Percentiles rank a stretch among this genome's conserved stretches.
Conservation (phyloP, 2,329 filamentous ascomycete genomes). For the Fusarium sp. region DNA sequence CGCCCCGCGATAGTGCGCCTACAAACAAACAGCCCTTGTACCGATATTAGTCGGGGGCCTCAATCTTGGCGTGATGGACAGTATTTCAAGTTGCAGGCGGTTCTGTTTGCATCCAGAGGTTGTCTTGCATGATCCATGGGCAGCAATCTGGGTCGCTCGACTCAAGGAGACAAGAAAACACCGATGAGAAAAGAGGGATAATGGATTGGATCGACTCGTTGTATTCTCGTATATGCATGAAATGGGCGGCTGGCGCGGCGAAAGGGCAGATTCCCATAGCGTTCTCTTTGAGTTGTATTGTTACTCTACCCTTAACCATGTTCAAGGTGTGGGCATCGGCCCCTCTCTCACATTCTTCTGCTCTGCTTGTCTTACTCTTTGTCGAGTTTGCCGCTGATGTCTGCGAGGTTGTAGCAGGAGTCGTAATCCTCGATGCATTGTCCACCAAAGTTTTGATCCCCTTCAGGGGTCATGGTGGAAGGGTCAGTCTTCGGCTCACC, state of each 20-base stretch:
- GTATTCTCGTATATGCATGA: conserved; percentile 34
- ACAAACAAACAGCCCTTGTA: conserved; percentile 54
- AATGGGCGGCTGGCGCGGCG: conserved; percentile 38
- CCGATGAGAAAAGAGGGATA: conserved; percentile 19
- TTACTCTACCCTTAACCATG: conserved; percentile 26
- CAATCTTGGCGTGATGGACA: background rate
- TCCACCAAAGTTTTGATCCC: background rate
- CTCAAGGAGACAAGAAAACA: background rate
- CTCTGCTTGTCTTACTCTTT: background rate
- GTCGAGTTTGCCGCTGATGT: background rate
- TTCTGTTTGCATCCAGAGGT: background rate
- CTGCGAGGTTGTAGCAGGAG: background rate
- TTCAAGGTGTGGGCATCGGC: conserved; percentile 21
- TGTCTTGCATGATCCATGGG: conserved; percentile 3
- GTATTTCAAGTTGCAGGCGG: background rate
- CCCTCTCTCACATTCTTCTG: conserved; percentile 3
- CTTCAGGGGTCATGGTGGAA: background rate
- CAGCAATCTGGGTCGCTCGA: background rate
- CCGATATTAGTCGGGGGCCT: conserved; percentile 44
- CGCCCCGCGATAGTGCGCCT: conserved; percentile 43
- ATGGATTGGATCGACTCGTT: conserved; percentile 28
- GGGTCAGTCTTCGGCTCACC: background rate
- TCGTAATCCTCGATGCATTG: background rate
- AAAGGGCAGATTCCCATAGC: conserved; percentile 42
- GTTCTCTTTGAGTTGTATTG: conserved; percentile 37